Conservation (phyloP, 2,329 filamentous ascomycete genomes). For the Talaromyces sp. region DNA sequence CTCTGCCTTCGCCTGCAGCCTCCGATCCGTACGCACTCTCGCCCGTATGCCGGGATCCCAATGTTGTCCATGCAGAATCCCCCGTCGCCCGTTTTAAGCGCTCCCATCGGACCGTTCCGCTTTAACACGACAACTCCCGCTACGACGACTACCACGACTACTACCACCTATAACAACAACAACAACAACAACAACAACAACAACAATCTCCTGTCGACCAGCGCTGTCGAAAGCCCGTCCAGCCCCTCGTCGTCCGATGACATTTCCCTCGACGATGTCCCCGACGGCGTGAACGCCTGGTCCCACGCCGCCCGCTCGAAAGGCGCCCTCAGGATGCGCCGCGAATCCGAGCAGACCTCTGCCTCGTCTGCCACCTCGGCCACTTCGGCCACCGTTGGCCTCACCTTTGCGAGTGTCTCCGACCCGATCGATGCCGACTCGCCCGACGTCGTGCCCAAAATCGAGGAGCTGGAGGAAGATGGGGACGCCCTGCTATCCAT, state of each 20-base stretch:
- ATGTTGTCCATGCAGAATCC: constrained; percentile 37
- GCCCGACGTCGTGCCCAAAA: constrained; percentile 42
- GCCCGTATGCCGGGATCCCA: constrained; percentile 11
- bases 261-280: constrained; percentile 29
- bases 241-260: constrained; percentile 17
- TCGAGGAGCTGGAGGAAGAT: constrained; percentile 50
- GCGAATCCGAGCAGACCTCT: constrained; percentile 14
- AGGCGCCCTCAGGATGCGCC: constrained; percentile 11
- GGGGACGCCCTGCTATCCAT: constrained; percentile 29
- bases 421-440: constrained; percentile 10
- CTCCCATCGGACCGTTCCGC: constrained; percentile 11
- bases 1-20: neutral
- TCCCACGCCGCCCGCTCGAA: constrained; percentile 11
- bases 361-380: constrained; percentile 21
- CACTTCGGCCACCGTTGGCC: constrained; percentile 13
- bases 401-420: neutral
- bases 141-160: neutral
- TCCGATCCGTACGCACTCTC: neutral
- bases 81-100: constrained; percentile 9
- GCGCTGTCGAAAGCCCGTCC: constrained; percentile 17
- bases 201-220: constrained; percentile 11
- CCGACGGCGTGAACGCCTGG: constrained; percentile 19
- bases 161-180: constrained; percentile 11
- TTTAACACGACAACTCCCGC: constrained; percentile 17
- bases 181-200: constrained; percentile 9